Evolutionary conservation across 2,329 filamentous ascomycete species (phyloP).

Genomic region (Exophiala xenobiotica): DNA sequence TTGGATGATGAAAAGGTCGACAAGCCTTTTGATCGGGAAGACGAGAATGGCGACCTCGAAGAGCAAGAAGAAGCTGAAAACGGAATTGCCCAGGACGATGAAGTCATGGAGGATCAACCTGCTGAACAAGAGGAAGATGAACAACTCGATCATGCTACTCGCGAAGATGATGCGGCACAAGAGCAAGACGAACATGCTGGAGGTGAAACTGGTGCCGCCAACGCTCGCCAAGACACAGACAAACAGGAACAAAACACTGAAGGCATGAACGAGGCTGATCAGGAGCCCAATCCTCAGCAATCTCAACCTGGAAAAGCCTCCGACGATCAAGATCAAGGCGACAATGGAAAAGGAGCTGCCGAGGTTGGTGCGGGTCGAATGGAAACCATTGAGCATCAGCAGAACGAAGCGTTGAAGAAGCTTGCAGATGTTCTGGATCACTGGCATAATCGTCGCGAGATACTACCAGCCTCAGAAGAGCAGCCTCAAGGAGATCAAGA

Average conservation of each 20-base stretch:
- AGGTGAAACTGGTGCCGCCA: conserved; percentile 43
- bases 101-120: conserved; percentile 27
- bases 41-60: conserved; percentile 34
- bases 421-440: conserved; percentile 88
- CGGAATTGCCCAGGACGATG: conserved; percentile 40
- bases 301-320: conserved; percentile 26
- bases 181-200: conserved; percentile 48
- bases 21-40: conserved; percentile 31
- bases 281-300: conserved; percentile 23
- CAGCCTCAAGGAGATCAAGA: conserved; percentile 54
- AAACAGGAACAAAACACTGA: conserved; percentile 36
- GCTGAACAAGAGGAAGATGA: conserved; percentile 44
- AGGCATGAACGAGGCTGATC: conserved; percentile 26
- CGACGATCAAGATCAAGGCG: conserved; percentile 26
- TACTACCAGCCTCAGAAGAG: conserved; percentile 61
- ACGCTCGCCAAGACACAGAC: conserved; percentile 40
- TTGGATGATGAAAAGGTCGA: conserved; percentile 31
- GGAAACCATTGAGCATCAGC: conserved; percentile 29
- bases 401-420: conserved; percentile 81
- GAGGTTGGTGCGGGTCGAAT: conserved; percentile 28
- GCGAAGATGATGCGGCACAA: conserved; percentile 42
- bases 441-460: conserved; percentile 89
- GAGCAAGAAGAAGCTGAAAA: conserved; percentile 36
- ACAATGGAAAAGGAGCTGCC: conserved; percentile 23
- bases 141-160: conserved; percentile 28